These are phyloP conservation scores for Papiliotrema nemorosa DNA, from an alignment of 1,284 basidiomycete genomes.

Conservation along the genomic window DNA sequence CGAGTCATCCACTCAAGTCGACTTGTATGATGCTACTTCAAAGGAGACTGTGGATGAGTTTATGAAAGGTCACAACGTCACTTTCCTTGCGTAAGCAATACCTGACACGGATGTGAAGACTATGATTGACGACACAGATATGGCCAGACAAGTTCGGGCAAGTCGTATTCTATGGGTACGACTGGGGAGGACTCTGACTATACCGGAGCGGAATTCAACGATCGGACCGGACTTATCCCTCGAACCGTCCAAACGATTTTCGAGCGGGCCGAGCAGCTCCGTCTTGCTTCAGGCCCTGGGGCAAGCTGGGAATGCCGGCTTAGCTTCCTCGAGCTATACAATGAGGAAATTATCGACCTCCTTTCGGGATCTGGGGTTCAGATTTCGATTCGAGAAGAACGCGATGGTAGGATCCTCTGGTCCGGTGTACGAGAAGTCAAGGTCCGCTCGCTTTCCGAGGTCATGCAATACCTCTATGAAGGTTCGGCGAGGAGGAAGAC, in stretches of 20 bases:
- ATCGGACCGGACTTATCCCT: constrained; percentile 78
- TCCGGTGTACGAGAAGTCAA: constrained; percentile 86
- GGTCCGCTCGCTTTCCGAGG: constrained; percentile 76
- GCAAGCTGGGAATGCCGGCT: constrained; percentile 59
- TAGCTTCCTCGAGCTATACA: constrained; percentile 94
- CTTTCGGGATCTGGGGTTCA: constrained; percentile 68
- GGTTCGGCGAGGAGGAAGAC: constrained; percentile 88
- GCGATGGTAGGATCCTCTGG: constrained; percentile 96
- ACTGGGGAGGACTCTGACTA: constrained; percentile 82
- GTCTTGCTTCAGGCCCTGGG: constrained; percentile 65
- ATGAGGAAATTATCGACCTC: constrained; percentile 92
- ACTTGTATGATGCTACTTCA: constrained; percentile 78
- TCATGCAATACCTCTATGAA: constrained; percentile 85
- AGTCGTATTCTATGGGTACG: constrained; percentile 88
- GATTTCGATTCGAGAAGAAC: constrained; percentile 94
- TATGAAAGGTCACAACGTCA: constrained; percentile 94
- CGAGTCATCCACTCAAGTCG: constrained; percentile 74
- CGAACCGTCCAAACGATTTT: constrained; percentile 92
- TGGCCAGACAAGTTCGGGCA: constrained; percentile 95
- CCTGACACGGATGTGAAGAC: too few species aligned
- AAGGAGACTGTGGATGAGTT: constrained; percentile 85
- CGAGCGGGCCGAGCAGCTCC: constrained; percentile 66
- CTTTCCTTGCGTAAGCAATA: constrained; percentile 72
- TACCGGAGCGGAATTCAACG: constrained; percentile 57
- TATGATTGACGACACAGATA: constrained; percentile 53